Base-by-base conservation (phyloP, 352 stramenopile genomes). In the Blastocystis sp. region DNA sequence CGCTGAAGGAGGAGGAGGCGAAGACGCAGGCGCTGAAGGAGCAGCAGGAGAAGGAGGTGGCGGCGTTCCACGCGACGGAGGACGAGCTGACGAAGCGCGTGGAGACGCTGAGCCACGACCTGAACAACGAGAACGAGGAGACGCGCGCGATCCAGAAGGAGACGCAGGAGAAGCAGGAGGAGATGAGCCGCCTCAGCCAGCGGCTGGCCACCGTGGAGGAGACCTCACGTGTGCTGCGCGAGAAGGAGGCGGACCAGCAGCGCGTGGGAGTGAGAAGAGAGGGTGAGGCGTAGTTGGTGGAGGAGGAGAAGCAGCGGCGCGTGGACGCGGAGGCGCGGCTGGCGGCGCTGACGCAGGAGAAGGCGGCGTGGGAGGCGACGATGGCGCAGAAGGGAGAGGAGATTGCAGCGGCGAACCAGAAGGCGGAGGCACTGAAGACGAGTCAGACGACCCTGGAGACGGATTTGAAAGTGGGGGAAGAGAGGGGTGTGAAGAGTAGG, bases 71-170 rank as follows among this genome's bases (percentile, higher is more conserved):
- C 11, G 28, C 65, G 59, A 81, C 65, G 71, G 71, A 81, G 40
- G 71, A 81, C 24, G 43, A 42, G 2, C 34, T 81, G 71, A n/a
- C 28, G 21, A 24, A 81, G 43, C 71, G n/a, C 3, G 71, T 81
- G 71, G 71, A 81, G 40, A 66, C 71, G 34, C 71, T 81, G 43
- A 81, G 45, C 40, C 59, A 54, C 42, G 71, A 81, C 1, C n/a
- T 81, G 71, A 81, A 81, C 40, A 48, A 81, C n/a, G 71, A 28
- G 1, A 81, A 81, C 38, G 71, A 81, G 28, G n/a, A 48, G 43
- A 81, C 71, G 17, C 71, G 71, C n/a, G 71, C 71, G 14, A 43
- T 64, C 10, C 71, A 81, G 57, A 81, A 81, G 52, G 71, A 81
- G 57, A 81, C 62, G 57, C 43, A 81, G 40, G 71, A 81, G 57